Conservation (phyloP, 176 grass and related monocot species). For the Paspalum notatum region DNA sequence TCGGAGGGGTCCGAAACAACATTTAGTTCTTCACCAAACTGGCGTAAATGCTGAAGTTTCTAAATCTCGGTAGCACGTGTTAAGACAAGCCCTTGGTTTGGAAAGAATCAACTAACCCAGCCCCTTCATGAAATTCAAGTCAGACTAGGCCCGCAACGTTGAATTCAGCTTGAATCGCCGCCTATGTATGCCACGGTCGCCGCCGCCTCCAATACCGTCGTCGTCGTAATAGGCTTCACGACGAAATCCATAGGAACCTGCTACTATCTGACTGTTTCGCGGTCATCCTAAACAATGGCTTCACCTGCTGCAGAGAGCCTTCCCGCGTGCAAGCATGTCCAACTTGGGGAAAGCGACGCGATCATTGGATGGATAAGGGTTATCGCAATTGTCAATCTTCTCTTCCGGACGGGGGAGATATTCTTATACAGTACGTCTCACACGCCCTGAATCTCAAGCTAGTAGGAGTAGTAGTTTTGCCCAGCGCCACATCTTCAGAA, state of each 20-base stretch:
- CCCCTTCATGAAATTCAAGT: too few species aligned
- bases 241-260: not conserved
- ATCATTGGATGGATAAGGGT: slow-evolving; percentile 45
- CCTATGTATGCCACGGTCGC: too few species aligned
- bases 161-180: too few species aligned
- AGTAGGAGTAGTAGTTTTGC: not conserved
- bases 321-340: slow-evolving; percentile 44
- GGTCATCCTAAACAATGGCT: not conserved
- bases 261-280: not conserved
- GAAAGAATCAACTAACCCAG: too few species aligned
- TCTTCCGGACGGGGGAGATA: not conserved
- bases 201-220: too few species aligned
- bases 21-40: not conserved
- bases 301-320: slow-evolving; percentile 21
- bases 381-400: slow-evolving; percentile 30
- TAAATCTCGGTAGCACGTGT: not conserved
- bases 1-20: not conserved
- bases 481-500: slow-evolving; percentile 12
- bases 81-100: not conserved
- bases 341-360: slow-evolving; percentile 40
- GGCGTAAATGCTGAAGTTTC: not conserved
- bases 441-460: slow-evolving; percentile 7
- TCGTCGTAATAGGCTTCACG: not conserved
- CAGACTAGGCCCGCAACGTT: too few species aligned
- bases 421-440: slow-evolving; percentile 10